Base-by-base conservation (phyloP, 2,329 filamentous ascomycete genomes). In the Colletotrichum chrysophilum region DNA sequence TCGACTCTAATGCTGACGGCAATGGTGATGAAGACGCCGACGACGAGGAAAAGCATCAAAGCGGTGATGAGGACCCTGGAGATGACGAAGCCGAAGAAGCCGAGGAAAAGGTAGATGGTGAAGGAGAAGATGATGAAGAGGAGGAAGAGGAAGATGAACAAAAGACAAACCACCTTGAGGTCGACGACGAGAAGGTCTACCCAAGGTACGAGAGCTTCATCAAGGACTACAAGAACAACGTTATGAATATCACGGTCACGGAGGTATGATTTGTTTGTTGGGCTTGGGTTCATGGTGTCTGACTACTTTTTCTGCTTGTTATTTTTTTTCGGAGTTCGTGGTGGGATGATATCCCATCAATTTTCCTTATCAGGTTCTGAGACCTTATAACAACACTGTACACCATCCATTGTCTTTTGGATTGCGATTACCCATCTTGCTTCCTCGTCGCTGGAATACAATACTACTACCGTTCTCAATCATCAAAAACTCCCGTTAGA, bases 171-270 rank as follows among this genome's bases (percentile, higher is more conserved):
- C 48, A 55, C 16, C 48, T 68, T n/a, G 38, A 32, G 14, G 58
- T 60, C 10, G 65, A 66, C 14, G 48, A 66, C 2, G 58, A 30
- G 56, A 66, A 48, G 16, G 34, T 76, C 28, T 74, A 74, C 30
- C 74, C 70, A 18, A 71, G 58, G n/a, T 76, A 76, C 58, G 74
- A 76, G 58, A 76, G 74, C 52, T 76, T 74, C 65, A 76, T 76
- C 48, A 43, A 69, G 70, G 74, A 76, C 24, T 76, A 76, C 48
- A 69, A 74, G 43, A 65, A 68, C n/a, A 76, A 76, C 14, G 58
- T 76, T 12, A 69, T 55, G 70, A 74, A 48, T 60, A 26, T 69
- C 21, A 74, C 74, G 70, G 58, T 74, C 36, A 60, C 34, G 62
- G 58, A 69, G 70, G 70, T 60, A 18, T 74, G 26, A 67, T 67